phyloP scores from a whole-genome alignment of 1,284 basidiomycete genomes.

The Sanghuangporus sanghuang region DNA sequence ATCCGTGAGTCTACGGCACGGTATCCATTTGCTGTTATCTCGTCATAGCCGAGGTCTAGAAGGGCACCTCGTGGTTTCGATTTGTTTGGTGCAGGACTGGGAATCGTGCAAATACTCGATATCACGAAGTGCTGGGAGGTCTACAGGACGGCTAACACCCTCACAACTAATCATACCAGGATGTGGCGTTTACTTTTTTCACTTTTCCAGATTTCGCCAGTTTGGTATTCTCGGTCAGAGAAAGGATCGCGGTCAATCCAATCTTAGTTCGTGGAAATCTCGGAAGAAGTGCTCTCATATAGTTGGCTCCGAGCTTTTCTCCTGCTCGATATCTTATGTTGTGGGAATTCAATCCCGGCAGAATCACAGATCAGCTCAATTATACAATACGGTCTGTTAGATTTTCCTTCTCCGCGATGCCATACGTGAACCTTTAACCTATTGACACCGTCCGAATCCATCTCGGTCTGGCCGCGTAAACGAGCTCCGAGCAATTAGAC shows the following conservation, averaged over 20 bases:
- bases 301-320: not conserved
- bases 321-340: not conserved
- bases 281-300: slow-evolving; percentile 5
- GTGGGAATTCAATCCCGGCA: slow-evolving; percentile 2
- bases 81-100: too few relatives aligned
- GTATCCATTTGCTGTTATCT: too few relatives aligned
- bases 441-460: not conserved
- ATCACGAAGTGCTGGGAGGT: too few relatives aligned
- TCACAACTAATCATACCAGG: too few relatives aligned
- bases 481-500: not conserved
- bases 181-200: too few relatives aligned
- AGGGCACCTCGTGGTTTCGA: too few relatives aligned
- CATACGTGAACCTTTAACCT: not conserved
- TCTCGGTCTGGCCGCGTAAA: not conserved
- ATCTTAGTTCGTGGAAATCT: slow-evolving; percentile 5
- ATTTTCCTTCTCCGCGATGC: not conserved
- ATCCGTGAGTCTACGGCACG: too few relatives aligned
- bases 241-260: not conserved
- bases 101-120: too few relatives aligned
- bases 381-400: not conserved
- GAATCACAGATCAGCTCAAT: not conserved
- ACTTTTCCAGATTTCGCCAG: too few relatives aligned
- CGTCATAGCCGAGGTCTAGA: too few relatives aligned
- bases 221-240: too few relatives aligned
- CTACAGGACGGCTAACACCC: too few relatives aligned